These are phyloP conservation scores for Rhizopogon vinicolor DNA, from an alignment of 768 basidiomycete species.

Conservation along the genomic window DNA sequence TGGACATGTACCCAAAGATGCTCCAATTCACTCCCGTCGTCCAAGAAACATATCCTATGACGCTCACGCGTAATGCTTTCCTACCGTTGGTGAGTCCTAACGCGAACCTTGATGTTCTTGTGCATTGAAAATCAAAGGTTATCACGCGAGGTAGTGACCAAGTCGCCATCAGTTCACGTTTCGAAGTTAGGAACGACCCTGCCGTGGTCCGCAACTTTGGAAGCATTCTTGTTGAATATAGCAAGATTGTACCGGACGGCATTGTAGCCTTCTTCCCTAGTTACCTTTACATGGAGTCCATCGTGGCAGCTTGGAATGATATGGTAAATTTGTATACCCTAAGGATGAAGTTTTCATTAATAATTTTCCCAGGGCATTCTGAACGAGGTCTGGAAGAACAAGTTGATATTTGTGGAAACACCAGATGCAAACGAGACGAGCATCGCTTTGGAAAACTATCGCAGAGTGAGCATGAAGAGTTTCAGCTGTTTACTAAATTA, in stretches of 20 bases:
- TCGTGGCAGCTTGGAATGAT: slow-evolving; percentile 99
- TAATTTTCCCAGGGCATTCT: slow-evolving; percentile 73
- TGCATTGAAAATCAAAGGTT: slow-evolving; percentile 47
- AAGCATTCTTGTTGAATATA: slow-evolving; percentile 96
- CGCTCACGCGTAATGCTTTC: slow-evolving; percentile 93
- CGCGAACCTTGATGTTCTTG: background rate
- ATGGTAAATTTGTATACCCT: slow-evolving; percentile 62
- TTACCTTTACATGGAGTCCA: slow-evolving; percentile 99
- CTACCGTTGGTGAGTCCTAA: slow-evolving; percentile 73
- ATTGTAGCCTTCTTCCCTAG: slow-evolving; percentile 99
- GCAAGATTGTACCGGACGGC: slow-evolving; percentile 96
- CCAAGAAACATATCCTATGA: slow-evolving; percentile 97
- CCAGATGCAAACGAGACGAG: slow-evolving; percentile 99
- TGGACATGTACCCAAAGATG: slow-evolving; percentile 99
- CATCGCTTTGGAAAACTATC: slow-evolving; percentile 95
- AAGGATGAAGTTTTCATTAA: background rate
- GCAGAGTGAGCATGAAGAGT: slow-evolving; percentile 54
- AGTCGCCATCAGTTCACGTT: slow-evolving; percentile 96
- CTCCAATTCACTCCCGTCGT: slow-evolving; percentile 96
- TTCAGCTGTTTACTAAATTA: background rate
- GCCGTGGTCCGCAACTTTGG: slow-evolving; percentile 99
- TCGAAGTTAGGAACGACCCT: slow-evolving; percentile 98
- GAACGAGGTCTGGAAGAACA: slow-evolving; percentile 99
- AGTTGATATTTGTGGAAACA: slow-evolving; percentile 98
- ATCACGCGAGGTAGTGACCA: slow-evolving; percentile 98